phyloP scores from a whole-genome alignment of 2,329 filamentous ascomycete species.

The Diaporthe sp. region DNA sequence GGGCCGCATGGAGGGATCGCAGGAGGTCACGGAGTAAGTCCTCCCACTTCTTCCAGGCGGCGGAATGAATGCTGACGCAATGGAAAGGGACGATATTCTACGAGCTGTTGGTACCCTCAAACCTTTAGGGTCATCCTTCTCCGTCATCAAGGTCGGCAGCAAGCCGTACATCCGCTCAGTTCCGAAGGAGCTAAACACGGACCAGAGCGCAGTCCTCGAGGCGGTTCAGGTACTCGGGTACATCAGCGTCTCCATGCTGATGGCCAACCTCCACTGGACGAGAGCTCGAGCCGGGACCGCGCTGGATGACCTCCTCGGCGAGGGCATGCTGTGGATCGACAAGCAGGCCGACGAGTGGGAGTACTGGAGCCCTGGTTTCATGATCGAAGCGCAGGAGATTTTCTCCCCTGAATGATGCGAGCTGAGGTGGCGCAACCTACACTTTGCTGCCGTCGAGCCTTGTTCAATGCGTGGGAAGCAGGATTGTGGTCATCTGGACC shows the following conservation, averaged over 20 bases:
- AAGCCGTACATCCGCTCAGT: slow-evolving; percentile 91
- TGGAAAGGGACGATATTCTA: slow-evolving; percentile 81
- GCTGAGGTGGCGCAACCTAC: neutral
- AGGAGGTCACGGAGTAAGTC: slow-evolving; percentile 81
- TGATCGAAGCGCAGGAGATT: slow-evolving; percentile 57
- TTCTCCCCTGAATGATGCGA: slow-evolving; percentile 29
- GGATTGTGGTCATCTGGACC: neutral
- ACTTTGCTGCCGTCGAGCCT: neutral
- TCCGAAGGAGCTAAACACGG: slow-evolving; percentile 93
- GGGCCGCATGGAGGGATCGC: slow-evolving; percentile 78
- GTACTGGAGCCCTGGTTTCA: slow-evolving; percentile 90
- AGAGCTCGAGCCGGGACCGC: slow-evolving; percentile 86
- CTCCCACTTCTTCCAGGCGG: neutral
- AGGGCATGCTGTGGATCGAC: slow-evolving; percentile 95
- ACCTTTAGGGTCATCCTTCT: slow-evolving; percentile 89
- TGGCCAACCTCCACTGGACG: slow-evolving; percentile 88
- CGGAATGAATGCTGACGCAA: neutral
- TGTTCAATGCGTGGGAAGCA: neutral
- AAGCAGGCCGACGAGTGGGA: slow-evolving; percentile 86
- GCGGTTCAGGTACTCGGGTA: slow-evolving; percentile 90
- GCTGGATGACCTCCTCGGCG: slow-evolving; percentile 87
- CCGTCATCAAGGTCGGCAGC: slow-evolving; percentile 83
- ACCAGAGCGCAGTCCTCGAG: slow-evolving; percentile 93
- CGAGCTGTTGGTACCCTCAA: slow-evolving; percentile 88
- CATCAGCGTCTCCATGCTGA: slow-evolving; percentile 89